A percentile compares a stretch with the other conserved stretches of the same genome.
These are phyloP conservation scores for Begonia peltatifolia DNA, from an alignment of 306 rosid species.

Conservation along the genomic window DNA sequence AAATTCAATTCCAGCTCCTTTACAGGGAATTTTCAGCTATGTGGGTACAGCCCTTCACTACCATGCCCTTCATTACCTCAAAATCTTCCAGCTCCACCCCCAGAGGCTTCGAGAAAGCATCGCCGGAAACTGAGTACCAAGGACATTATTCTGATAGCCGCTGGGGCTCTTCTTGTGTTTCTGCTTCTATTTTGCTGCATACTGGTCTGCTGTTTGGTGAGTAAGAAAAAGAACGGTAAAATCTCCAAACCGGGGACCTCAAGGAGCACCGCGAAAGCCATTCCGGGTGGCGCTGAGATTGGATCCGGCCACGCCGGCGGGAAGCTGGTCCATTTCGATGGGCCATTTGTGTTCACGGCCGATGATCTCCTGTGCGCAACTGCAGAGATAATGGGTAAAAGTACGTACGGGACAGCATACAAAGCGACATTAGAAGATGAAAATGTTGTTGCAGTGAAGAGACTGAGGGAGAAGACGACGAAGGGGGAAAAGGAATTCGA, in stretches of 20 bases:
- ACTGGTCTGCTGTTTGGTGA: constrained; percentile 54
- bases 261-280: constrained; percentile 37
- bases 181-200: constrained; percentile 60
- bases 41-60: constrained; percentile 50
- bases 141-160: constrained; percentile 73
- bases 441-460: constrained; percentile 74
- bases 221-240: constrained; percentile 34
- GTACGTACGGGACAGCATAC: constrained; percentile 80
- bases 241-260: constrained; percentile 22
- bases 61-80: constrained; percentile 51
- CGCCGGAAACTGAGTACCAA: constrained; percentile 48
- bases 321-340: constrained; percentile 72
- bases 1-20: constrained; percentile 85
- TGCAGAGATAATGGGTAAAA: constrained; percentile 90
- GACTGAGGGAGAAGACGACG: constrained; percentile 75
- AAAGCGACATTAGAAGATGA: constrained; percentile 85
- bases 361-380: constrained; percentile 85
- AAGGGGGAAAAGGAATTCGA: constrained; percentile 82
- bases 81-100: constrained; percentile 39
- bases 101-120: constrained; percentile 20
- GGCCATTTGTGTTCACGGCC: constrained; percentile 78
- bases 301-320: constrained; percentile 71
- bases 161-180: constrained; percentile 51
- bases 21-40: constrained; percentile 59
- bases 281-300: constrained; percentile 22